A percentile compares a stretch with the other conserved stretches of the same genome.
Evolutionary conservation across 164 flowering plant genomes (phyloP).

Genomic region (Vitis rupestris): DNA sequence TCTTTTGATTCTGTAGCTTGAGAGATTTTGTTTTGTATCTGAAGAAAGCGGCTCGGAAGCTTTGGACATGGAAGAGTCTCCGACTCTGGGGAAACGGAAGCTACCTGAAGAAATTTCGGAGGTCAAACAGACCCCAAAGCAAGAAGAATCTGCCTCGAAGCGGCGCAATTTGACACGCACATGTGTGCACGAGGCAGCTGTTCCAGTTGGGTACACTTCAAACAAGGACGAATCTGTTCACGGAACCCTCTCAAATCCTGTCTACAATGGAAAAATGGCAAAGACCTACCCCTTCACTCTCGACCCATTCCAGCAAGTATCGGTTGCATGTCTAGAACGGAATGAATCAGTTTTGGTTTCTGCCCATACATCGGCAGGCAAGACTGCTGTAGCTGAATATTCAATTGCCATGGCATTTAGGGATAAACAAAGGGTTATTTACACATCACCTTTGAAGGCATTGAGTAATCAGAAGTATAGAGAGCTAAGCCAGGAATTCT

Average conservation of each 20-base stretch:
- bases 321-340: constrained; percentile 83
- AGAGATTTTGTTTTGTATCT: no score
- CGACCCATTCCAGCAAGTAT: constrained; percentile 90
- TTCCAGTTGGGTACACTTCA: constrained; percentile 59
- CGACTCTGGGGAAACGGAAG: constrained; percentile 36
- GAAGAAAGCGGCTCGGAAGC: no score
- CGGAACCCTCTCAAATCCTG: constrained; percentile 76
- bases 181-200: constrained; percentile 95
- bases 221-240: constrained; percentile 51
- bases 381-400: constrained; percentile 96
- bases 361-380: constrained; percentile 97
- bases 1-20: no score
- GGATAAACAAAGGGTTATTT: constrained; percentile 88
- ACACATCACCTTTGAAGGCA: constrained; percentile 95
- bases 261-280: constrained; percentile 66
- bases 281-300: constrained; percentile 73
- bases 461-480: constrained; percentile 95
- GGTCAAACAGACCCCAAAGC: constrained; percentile 7
- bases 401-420: constrained; percentile 94
- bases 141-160: constrained; percentile 32
- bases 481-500: constrained; percentile 82
- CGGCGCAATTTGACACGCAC: constrained; percentile 44
- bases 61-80: constrained; percentile 27
- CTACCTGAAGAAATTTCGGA: constrained; percentile 15
- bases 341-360: constrained; percentile 91